Percentiles rank a stretch among this genome's conserved stretches.
Evolutionary conservation across 441 rosid genomes (phyloP).

Genomic region (Erodium trifolium): DNA sequence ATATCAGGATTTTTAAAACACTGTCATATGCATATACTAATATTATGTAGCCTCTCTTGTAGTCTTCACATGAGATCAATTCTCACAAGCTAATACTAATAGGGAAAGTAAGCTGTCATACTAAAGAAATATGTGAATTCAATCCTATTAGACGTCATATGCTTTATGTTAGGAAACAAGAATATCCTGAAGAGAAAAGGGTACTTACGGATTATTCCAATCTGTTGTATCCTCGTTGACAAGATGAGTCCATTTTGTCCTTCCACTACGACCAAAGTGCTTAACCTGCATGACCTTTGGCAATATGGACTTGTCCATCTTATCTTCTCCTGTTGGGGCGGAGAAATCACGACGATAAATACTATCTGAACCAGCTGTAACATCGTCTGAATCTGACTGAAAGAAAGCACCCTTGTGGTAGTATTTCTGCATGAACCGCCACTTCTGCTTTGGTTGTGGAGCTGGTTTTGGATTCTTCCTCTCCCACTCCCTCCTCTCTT

Average conservation of each 20-base stretch:
- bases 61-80: too few species aligned
- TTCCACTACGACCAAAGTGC: slow-evolving; percentile 89
- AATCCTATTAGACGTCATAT: too few species aligned
- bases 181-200: too few species aligned
- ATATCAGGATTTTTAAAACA: too few species aligned
- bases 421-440: slow-evolving; percentile 91
- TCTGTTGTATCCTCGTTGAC: slow-evolving; percentile 84
- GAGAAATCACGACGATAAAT: slow-evolving; percentile 65
- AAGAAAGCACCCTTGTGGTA: slow-evolving; percentile 90
- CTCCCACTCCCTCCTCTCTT: slow-evolving; percentile 38
- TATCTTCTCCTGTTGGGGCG: slow-evolving; percentile 90
- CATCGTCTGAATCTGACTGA: slow-evolving; percentile 28
- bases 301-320: slow-evolving; percentile 65
- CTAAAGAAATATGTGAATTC: too few species aligned
- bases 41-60: too few species aligned
- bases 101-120: too few species aligned
- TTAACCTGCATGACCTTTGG: slow-evolving; percentile 95
- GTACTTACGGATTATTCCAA: slow-evolving; percentile 64
- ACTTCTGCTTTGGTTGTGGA: slow-evolving; percentile 47
- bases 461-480: slow-evolving; percentile 64
- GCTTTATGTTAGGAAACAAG: too few species aligned
- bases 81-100: too few species aligned
- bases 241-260: slow-evolving; percentile 94
- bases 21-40: too few species aligned
- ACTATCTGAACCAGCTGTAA: not conserved